phyloP scores from a whole-genome alignment of 768 basidiomycete genomes.

The Gyrodon lividus region DNA sequence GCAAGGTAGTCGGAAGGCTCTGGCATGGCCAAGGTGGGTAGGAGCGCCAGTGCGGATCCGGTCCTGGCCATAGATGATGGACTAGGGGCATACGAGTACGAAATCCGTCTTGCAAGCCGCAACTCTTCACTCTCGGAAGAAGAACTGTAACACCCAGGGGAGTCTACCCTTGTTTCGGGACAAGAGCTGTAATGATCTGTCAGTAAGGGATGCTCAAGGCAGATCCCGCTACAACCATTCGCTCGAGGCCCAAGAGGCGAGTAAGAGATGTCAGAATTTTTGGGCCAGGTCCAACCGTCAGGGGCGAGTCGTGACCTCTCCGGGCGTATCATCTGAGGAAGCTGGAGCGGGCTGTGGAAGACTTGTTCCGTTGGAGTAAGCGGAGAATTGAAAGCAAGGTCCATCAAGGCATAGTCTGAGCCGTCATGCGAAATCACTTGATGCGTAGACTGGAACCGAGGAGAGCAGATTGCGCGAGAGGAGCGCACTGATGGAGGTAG shows the following conservation, averaged over 20 bases:
- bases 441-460: slow-evolving; percentile 16
- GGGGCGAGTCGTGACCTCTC: slow-evolving; percentile 13
- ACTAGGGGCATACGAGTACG: slow-evolving; percentile 6
- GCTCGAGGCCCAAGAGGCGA: slow-evolving; percentile 3
- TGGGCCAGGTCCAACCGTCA: slow-evolving; percentile 20
- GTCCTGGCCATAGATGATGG: slow-evolving; percentile 2
- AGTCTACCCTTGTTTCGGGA: slow-evolving; percentile 5
- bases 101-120: slow-evolving; percentile 9
- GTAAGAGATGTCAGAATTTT: slow-evolving; percentile 9
- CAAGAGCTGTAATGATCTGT: slow-evolving; percentile 6
- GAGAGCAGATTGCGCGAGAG: slow-evolving; percentile 10
- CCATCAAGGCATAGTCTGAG: slow-evolving; percentile 2
- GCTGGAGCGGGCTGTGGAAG: slow-evolving; percentile 25
- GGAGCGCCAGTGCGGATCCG: slow-evolving; percentile 3
- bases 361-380: slow-evolving; percentile 30
- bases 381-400: slow-evolving; percentile 8
- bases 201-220: slow-evolving; percentile 7
- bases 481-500: slow-evolving; percentile 13
- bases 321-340: slow-evolving; percentile 21
- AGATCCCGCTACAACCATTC: slow-evolving; percentile 7
- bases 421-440: slow-evolving; percentile 15
- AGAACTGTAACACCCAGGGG: slow-evolving; percentile 5
- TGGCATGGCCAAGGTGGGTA: background rate
- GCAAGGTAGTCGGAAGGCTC: slow-evolving; percentile 10
- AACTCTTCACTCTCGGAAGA: slow-evolving; percentile 11